phyloP scores from a whole-genome alignment of 371 early-diverging fungal genomes.

The Rhizopus stolonifer region DNA sequence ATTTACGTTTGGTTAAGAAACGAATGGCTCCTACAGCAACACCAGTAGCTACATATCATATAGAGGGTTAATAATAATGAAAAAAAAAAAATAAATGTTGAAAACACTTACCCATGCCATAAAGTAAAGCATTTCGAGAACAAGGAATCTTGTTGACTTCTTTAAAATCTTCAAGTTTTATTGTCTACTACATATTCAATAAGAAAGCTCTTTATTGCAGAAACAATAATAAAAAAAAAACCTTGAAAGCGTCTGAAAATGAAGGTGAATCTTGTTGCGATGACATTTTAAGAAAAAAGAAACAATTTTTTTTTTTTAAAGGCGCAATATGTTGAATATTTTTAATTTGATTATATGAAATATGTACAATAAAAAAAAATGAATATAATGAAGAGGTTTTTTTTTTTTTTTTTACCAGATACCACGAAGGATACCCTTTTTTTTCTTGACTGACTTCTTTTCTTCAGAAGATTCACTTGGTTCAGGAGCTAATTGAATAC shows the following conservation, averaged over 20 bases:
- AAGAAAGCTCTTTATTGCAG: too few relatives aligned
- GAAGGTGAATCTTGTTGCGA: slow-evolving; percentile 19
- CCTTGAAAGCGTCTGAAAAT: slow-evolving; percentile 31
- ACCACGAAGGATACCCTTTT: too few relatives aligned
- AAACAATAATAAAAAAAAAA: neutral
- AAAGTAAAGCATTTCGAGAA: slow-evolving; percentile 46
- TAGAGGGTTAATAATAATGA: too few relatives aligned
- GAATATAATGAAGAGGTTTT: neutral
- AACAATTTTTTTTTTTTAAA: neutral
- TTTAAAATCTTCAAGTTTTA: slow-evolving; percentile 49
- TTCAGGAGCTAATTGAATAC: neutral
- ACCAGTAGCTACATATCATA: slow-evolving; percentile 30
- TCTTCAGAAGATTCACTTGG: too few relatives aligned
- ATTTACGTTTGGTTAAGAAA: slow-evolving; percentile 33
- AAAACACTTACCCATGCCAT: slow-evolving; percentile 41
- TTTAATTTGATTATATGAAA: too few relatives aligned
- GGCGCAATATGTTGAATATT: too few relatives aligned
- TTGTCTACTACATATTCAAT: slow-evolving; percentile 27
- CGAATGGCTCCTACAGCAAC: slow-evolving; percentile 43
- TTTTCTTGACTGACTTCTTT: too few relatives aligned
- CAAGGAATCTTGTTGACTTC: slow-evolving; percentile 49
- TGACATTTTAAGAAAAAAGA: slow-evolving; percentile 6
- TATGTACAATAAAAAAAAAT: too few relatives aligned
- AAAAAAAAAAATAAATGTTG: neutral
- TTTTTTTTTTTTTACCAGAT: too few relatives aligned